These are phyloP conservation scores for Hanseniaspora occidentalis DNA, from an alignment of 805 yeast species.

Conservation along the genomic window DNA sequence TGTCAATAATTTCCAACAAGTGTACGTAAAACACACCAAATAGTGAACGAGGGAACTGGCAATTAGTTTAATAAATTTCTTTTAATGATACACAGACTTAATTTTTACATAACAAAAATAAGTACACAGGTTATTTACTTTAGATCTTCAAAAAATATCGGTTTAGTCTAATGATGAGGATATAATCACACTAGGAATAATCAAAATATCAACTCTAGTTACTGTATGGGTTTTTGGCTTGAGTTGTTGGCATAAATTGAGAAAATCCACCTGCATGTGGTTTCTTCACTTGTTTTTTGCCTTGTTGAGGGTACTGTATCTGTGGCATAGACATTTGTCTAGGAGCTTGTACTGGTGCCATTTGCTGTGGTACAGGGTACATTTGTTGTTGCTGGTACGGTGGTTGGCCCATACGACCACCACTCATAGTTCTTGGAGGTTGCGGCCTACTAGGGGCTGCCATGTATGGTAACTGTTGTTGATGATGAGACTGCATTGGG, in stretches of 20 bases:
- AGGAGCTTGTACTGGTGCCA: slow-evolving; percentile 3
- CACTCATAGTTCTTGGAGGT: slow-evolving; percentile 1
- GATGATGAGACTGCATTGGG: slow-evolving; percentile 8
- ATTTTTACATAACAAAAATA: no score
- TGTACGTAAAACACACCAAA: no score
- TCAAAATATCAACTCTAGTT: no score
- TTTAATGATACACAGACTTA: no score
- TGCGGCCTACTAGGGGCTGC: slow-evolving; percentile 2
- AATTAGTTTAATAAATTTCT: no score
- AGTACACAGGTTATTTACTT: no score
- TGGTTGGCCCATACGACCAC: not conserved
- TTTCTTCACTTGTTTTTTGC: not conserved
- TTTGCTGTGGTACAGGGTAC: slow-evolving; percentile 3
- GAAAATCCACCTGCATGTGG: slow-evolving; percentile 15
- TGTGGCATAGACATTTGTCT: slow-evolving; percentile 2
- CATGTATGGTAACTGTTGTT: slow-evolving; percentile 6
- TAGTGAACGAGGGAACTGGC: no score
- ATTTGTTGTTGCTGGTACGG: not conserved
- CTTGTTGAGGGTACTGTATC: slow-evolving; percentile 5
- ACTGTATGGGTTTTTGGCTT: slow-evolving; percentile 17
- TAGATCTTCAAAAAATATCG: not conserved
- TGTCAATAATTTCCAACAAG: no score
- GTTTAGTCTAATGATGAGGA: not conserved
- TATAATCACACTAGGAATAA: no score
- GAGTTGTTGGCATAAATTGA: slow-evolving; percentile 21